Percentiles rank a stretch among this genome's conserved stretches.
These are phyloP conservation scores for Penicillium palitans DNA, from an alignment of 2,329 filamentous ascomycete species.

Conservation along the genomic window DNA sequence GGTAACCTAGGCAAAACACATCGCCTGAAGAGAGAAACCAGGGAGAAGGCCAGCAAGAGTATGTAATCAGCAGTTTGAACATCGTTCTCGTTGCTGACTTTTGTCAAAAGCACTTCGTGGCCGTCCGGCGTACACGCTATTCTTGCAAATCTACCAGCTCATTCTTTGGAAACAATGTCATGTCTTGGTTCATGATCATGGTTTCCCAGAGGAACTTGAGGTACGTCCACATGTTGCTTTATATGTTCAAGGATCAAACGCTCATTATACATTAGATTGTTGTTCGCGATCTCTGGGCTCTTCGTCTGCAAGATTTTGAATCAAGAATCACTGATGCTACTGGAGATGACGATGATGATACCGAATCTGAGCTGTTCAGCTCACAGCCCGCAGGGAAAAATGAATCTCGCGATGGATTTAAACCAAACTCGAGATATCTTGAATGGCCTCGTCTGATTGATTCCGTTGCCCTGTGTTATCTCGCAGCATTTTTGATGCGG, in stretches of 20 bases:
- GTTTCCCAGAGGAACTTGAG: constrained; percentile 72
- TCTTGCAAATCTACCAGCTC: constrained; percentile 79
- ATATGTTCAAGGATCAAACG: background rate
- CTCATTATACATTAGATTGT: constrained; percentile 48
- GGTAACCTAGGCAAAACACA: constrained; percentile 61
- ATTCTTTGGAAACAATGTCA: constrained; percentile 78
- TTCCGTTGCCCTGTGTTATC: constrained; percentile 74
- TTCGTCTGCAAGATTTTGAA: constrained; percentile 64
- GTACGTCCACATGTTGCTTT: constrained; percentile 35
- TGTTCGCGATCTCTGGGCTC: constrained; percentile 80
- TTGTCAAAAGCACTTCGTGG: constrained; percentile 55
- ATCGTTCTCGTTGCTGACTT: constrained; percentile 49
- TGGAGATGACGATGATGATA: constrained; percentile 36
- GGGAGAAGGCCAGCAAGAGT: constrained; percentile 55
- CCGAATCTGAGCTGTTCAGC: constrained; percentile 56
- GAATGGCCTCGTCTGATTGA: constrained; percentile 68
- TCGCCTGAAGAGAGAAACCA: constrained; percentile 55
- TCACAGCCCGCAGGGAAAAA: constrained; percentile 56
- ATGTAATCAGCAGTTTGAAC: constrained; percentile 20
- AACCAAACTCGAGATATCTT: constrained; percentile 36
- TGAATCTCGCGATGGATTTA: constrained; percentile 43
- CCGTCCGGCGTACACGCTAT: constrained; percentile 70
- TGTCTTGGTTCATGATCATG: constrained; percentile 68
- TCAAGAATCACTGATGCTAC: constrained; percentile 43
- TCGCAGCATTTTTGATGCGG: constrained; percentile 72